phyloP scores from a whole-genome alignment of 805 yeast species.

The Yarrowia alimentaria region DNA sequence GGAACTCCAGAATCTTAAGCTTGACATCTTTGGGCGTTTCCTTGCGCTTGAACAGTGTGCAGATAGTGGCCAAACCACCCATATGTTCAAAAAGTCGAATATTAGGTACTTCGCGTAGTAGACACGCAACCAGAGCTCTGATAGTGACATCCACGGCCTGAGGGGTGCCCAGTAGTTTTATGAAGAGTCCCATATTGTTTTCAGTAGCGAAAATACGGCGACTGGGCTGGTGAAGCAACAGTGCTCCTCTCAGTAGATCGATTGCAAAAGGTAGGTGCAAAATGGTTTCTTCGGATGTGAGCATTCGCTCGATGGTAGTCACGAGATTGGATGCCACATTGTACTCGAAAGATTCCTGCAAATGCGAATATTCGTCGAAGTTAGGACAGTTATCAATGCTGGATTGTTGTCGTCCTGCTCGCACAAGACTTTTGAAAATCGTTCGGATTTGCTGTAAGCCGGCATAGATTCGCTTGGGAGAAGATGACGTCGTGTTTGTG shows the following conservation, averaged over 20 bases:
- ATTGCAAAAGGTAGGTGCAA: conserved; percentile 31
- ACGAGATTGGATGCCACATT: conserved; percentile 49
- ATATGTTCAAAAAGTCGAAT: conserved; percentile 58
- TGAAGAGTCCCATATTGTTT: conserved; percentile 41
- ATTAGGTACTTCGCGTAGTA: conserved; percentile 57
- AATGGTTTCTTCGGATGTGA: conserved; percentile 11
- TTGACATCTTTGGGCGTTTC: conserved; percentile 53
- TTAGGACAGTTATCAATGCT: conserved; percentile 3
- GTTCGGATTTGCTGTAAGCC: conserved; percentile 11
- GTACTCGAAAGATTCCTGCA: conserved; percentile 53
- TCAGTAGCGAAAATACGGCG: conserved; percentile 51
- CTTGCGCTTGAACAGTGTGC: conserved; percentile 46
- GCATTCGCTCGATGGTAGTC: conserved; percentile 33
- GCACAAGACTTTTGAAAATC: conserved; percentile 6
- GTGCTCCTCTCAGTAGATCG: conserved; percentile 56
- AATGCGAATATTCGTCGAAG: conserved; percentile 9
- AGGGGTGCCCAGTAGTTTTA: conserved; percentile 34
- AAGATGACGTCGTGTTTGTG: conserved; percentile 15
- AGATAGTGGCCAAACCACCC: conserved; percentile 55
- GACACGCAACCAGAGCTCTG: conserved; percentile 55
- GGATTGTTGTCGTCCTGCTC: conserved; percentile 1
- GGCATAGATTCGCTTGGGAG: conserved; percentile 19
- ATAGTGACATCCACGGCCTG: conserved; percentile 45
- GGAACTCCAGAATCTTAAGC: conserved; percentile 63
- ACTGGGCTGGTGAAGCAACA: conserved; percentile 58